Percentiles rank a stretch among this genome's conserved stretches.
These are phyloP conservation scores for Akanthomyces uredinophilus DNA, from an alignment of 2,329 filamentous ascomycete species.

Conservation along the genomic window DNA sequence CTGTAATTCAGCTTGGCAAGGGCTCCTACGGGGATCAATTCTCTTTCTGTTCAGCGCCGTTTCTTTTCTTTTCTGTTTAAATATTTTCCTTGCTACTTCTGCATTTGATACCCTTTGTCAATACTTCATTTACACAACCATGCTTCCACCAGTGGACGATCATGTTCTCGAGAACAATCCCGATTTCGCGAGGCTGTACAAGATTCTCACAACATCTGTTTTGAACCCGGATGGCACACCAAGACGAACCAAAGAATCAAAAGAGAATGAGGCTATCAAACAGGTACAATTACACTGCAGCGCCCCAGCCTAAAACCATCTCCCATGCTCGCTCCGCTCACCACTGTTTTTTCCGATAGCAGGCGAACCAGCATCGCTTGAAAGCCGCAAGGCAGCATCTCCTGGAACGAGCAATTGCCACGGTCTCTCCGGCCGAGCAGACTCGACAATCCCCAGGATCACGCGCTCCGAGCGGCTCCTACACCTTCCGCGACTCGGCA, in stretches of 20 bases:
- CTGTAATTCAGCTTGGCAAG: not conserved
- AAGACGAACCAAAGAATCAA: slow-evolving; percentile 43
- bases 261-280: slow-evolving; percentile 44
- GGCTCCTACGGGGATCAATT: not conserved
- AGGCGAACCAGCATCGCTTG: slow-evolving; percentile 45
- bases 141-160: slow-evolving; percentile 56
- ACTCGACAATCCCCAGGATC: not conserved
- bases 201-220: slow-evolving; percentile 43
- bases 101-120: slow-evolving; percentile 4
- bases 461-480: slow-evolving; percentile 4
- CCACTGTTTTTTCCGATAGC: slow-evolving; percentile 28
- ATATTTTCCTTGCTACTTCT: not conserved
- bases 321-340: not conserved
- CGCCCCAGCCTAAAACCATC: not conserved
- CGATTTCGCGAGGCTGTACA: slow-evolving; percentile 55
- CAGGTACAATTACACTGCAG: slow-evolving; percentile 36
- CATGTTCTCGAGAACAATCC: slow-evolving; percentile 51
- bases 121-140: slow-evolving; percentile 22
- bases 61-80: not conserved
- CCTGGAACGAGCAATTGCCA: slow-evolving; percentile 45
- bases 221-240: slow-evolving; percentile 56
- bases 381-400: slow-evolving; percentile 46
- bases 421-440: slow-evolving; percentile 32
- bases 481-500: slow-evolving; percentile 19
- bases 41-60: not conserved